Conservation (phyloP, 1,284 basidiomycete genomes). For the Microbotryum lychnidis-dioicae region DNA sequence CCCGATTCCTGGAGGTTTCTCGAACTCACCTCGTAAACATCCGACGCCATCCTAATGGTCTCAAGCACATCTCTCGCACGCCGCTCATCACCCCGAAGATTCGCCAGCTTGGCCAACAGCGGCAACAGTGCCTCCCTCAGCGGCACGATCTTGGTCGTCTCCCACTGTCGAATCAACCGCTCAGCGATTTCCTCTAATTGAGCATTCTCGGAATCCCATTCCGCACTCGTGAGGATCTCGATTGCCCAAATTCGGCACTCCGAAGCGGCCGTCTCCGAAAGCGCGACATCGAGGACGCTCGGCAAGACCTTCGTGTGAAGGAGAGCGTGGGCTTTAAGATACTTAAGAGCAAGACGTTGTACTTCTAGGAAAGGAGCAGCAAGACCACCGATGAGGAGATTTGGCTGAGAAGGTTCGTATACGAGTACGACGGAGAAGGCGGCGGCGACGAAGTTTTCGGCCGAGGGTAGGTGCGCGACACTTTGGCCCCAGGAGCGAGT, state of each 20-base stretch:
- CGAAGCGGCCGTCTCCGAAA: slow-evolving; percentile 7
- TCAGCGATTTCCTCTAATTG: not conserved
- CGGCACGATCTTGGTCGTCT: slow-evolving; percentile 14
- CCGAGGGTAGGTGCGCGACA: slow-evolving; percentile 16
- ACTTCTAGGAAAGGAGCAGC: slow-evolving; percentile 15
- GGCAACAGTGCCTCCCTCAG: slow-evolving; percentile 24
- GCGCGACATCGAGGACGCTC: not conserved
- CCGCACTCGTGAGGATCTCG: not conserved
- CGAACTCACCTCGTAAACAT: slow-evolving; percentile 1
- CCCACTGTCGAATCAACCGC: not conserved
- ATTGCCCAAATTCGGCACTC: slow-evolving; percentile 12
- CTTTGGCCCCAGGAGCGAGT: not conserved
- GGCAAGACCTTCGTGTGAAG: not conserved
- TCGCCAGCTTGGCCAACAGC: slow-evolving; percentile 6
- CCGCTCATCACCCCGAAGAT: not conserved
- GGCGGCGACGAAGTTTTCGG: slow-evolving; percentile 22
- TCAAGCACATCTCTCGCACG: not conserved
- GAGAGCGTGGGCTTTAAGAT: not conserved
- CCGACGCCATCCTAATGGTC: not conserved
- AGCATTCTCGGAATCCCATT: not conserved
- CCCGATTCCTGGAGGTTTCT: too few species aligned
- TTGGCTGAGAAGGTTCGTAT: not conserved
- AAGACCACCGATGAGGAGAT: slow-evolving; percentile 5
- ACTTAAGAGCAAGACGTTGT: slow-evolving; percentile 9
- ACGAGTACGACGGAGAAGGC: slow-evolving; percentile 12